These are phyloP conservation scores for Hypocrella siamensis DNA, from an alignment of 2,329 filamentous ascomycete genomes.

Conservation along the genomic window DNA sequence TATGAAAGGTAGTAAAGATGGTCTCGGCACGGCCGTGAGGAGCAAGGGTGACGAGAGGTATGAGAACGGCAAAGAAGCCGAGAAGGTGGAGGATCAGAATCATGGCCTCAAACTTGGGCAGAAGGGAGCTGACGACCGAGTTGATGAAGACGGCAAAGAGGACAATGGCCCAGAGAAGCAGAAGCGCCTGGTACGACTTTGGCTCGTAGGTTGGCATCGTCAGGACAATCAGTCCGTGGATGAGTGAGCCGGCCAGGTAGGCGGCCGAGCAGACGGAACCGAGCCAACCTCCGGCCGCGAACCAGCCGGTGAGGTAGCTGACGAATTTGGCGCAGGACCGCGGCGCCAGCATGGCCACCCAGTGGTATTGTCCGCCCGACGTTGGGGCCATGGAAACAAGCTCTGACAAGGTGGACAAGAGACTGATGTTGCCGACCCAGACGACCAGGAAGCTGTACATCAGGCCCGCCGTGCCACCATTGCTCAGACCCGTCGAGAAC, in stretches of 20 bases:
- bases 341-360: constrained; percentile 38
- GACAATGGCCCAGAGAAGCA: constrained; percentile 31
- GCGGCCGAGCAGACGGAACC: constrained; percentile 17
- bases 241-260: constrained; percentile 29
- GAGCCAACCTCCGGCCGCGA: constrained; percentile 32
- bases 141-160: constrained; percentile 32
- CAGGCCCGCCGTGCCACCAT: constrained; percentile 36
- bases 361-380: constrained; percentile 43
- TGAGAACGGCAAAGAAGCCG: constrained; percentile 17
- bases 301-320: constrained; percentile 35
- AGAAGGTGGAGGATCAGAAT: constrained; percentile 31
- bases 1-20: constrained; percentile 29
- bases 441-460: constrained; percentile 34
- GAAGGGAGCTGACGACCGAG: constrained; percentile 24
- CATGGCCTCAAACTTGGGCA: constrained; percentile 34
- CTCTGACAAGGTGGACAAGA: constrained; percentile 23
- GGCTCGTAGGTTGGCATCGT: constrained; percentile 7
- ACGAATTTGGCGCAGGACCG: constrained; percentile 31
- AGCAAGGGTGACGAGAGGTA: constrained; percentile 15
- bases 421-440: constrained; percentile 28
- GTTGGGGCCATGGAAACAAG: constrained; percentile 31
- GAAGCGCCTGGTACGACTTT: constrained; percentile 29
- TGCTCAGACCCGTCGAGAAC: not conserved
- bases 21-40: constrained; percentile 14
- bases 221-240: constrained; percentile 26